Evolutionary conservation across 2,329 filamentous ascomycete genomes (phyloP).

Genomic region (Aspergillus caelatus): DNA sequence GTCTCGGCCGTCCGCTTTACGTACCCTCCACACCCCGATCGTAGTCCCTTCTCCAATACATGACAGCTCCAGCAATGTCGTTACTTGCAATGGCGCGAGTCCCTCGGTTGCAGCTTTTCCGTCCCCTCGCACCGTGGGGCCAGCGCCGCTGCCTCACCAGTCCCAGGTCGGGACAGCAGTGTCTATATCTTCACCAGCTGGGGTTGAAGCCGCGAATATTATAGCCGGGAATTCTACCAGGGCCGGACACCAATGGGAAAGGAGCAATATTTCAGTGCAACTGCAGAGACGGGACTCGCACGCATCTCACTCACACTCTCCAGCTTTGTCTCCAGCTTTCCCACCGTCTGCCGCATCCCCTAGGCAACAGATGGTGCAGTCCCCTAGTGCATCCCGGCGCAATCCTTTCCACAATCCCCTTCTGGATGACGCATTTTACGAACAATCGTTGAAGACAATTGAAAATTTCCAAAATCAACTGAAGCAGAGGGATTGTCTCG

Average conservation of each 20-base stretch:
- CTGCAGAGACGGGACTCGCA: neutral
- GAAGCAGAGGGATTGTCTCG: constrained; percentile 27
- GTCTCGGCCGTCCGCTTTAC: neutral
- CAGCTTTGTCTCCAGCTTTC: neutral
- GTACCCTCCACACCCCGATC: neutral
- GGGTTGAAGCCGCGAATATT: neutral
- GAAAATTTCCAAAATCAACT: constrained; percentile 21
- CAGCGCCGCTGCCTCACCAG: neutral
- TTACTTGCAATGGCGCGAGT: neutral
- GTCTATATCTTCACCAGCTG: neutral
- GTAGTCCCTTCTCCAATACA: neutral
- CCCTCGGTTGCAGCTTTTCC: constrained; percentile 35
- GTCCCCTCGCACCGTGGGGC: constrained; percentile 50
- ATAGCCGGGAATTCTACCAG: neutral
- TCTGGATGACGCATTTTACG: constrained; percentile 21
- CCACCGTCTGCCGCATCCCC: neutral
- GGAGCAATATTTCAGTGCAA: neutral
- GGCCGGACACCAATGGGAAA: constrained; percentile 33
- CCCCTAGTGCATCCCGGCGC: neutral
- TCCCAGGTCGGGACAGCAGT: neutral
- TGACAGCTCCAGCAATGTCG: constrained; percentile 18
- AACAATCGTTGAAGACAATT: constrained; percentile 12
- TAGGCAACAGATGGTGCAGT: neutral
- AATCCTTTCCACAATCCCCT: constrained; percentile 1
- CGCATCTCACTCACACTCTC: neutral